A percentile compares a stretch with the other conserved stretches of the same genome.
phyloP scores from a whole-genome alignment of 1,139 yeast species.

The Ashbya aceris region DNA sequence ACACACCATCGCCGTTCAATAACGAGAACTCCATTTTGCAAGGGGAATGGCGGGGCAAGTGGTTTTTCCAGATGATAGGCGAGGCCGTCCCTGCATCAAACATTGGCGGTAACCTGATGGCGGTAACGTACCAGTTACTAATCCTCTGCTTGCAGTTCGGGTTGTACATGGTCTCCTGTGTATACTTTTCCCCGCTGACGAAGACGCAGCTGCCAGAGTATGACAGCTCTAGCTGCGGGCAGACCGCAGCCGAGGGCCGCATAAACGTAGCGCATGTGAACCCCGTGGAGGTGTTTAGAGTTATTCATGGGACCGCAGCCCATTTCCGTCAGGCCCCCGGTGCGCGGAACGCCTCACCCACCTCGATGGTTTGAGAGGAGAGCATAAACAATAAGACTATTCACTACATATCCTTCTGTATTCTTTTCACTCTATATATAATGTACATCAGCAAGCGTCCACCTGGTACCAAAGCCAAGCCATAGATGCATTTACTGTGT shows the following conservation, averaged over 20 bases:
- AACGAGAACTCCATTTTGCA: conserved; percentile 20
- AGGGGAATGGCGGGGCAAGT: conserved; percentile 30
- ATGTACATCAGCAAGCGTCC: conserved; percentile 1
- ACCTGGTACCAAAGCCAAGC: too few species aligned
- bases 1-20: conserved; percentile 24
- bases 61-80: conserved; percentile 36
- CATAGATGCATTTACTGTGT: conserved; percentile 36
- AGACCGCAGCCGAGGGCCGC: neutral
- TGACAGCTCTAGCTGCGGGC: neutral
- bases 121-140: conserved; percentile 27
- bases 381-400: conserved; percentile 5
- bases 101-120: conserved; percentile 24
- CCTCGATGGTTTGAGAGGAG: neutral
- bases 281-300: conserved; percentile 4
- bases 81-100: conserved; percentile 32
- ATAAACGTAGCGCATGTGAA: conserved; percentile 3
- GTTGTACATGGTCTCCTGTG: conserved; percentile 29
- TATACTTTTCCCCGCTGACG: conserved; percentile 27
- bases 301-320: conserved; percentile 1
- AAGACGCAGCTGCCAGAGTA: conserved; percentile 6
- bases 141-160: conserved; percentile 28
- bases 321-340: neutral
- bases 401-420: too few species aligned
- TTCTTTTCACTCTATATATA: conserved; percentile 1
- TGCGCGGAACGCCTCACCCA: neutral